phyloP scores from a whole-genome alignment of 2,329 filamentous ascomycete species.

The Eutypella sp. region DNA sequence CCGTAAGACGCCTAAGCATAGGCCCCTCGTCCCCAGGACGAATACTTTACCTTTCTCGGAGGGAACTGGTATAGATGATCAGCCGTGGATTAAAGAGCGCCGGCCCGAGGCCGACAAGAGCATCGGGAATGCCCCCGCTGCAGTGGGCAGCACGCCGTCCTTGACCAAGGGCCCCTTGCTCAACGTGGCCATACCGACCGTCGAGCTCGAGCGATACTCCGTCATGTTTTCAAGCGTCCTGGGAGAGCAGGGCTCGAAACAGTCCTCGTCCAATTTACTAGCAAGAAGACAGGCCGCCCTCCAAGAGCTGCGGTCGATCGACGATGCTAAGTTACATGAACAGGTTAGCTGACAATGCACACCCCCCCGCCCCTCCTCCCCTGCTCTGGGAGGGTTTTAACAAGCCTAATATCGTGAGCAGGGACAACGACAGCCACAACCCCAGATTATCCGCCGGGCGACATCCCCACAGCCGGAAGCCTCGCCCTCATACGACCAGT shows the following conservation, averaged over 20 bases:
- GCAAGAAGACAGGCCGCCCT: constrained; percentile 55
- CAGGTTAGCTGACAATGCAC: constrained; percentile 25
- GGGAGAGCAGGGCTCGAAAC: constrained; percentile 39
- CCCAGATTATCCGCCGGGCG: constrained; percentile 31
- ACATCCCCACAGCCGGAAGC: constrained; percentile 43
- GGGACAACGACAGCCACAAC: constrained; percentile 11
- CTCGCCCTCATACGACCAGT: constrained; percentile 43
- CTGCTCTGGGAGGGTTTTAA: not conserved
- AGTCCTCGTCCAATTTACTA: constrained; percentile 39
- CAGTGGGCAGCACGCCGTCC: constrained; percentile 10
- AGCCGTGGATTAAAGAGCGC: constrained; percentile 5
- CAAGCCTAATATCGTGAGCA: constrained; percentile 11
- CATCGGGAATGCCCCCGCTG: constrained; percentile 22
- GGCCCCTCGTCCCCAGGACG: constrained; percentile 38
- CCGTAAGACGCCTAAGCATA: constrained; percentile 33
- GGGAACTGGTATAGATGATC: constrained; percentile 8
- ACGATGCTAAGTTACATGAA: constrained; percentile 37
- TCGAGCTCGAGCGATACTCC: constrained; percentile 83
- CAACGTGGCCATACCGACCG: constrained; percentile 73
- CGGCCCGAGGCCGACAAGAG: constrained; percentile 17
- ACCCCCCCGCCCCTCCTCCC: too few species aligned
- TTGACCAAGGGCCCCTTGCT: constrained; percentile 40
- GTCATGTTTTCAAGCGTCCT: constrained; percentile 85
- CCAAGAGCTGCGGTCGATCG: constrained; percentile 51
- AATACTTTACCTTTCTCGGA: constrained; percentile 34